Conservation (phyloP, 73 alveolate genomes). For the Paramecium biaurelia region DNA sequence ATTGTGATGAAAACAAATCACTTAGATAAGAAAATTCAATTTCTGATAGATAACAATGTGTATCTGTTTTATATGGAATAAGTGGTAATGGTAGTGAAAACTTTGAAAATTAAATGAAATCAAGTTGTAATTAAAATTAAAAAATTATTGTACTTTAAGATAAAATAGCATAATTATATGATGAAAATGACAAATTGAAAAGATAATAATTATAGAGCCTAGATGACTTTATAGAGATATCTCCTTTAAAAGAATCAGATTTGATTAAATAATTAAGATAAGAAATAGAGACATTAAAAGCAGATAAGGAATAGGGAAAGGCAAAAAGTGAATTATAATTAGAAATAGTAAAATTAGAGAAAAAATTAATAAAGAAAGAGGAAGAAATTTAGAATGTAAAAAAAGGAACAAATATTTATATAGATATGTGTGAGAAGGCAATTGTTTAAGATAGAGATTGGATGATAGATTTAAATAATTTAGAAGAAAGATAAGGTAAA, state of each 20-base stretch:
- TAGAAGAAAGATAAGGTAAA: neutral
- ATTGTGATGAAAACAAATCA: neutral
- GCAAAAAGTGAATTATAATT: neutral
- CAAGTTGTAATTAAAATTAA: neutral
- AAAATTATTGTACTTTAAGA: neutral
- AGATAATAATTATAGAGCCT: neutral
- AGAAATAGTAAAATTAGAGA: neutral
- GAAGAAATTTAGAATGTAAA: neutral
- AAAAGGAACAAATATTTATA: neutral
- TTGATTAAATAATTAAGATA: neutral
- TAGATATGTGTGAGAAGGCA: slow-evolving; percentile 14
- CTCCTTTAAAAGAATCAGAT: neutral
- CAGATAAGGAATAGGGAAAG: neutral
- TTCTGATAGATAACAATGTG: neutral
- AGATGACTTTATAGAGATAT: neutral
- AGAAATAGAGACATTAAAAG: neutral
- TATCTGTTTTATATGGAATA: neutral
- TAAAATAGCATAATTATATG: neutral
- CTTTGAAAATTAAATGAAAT: neutral
- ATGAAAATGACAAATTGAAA: neutral
- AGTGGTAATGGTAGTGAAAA: neutral
- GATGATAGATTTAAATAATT: neutral
- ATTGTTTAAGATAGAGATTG: neutral
- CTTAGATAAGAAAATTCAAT: neutral
- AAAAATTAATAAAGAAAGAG: neutral